Evolutionary conservation across 768 basidiomycete species (phyloP), one percentile per base, ranked within the genome.

Genomic region (Flagelloscypha sp.): DNA sequence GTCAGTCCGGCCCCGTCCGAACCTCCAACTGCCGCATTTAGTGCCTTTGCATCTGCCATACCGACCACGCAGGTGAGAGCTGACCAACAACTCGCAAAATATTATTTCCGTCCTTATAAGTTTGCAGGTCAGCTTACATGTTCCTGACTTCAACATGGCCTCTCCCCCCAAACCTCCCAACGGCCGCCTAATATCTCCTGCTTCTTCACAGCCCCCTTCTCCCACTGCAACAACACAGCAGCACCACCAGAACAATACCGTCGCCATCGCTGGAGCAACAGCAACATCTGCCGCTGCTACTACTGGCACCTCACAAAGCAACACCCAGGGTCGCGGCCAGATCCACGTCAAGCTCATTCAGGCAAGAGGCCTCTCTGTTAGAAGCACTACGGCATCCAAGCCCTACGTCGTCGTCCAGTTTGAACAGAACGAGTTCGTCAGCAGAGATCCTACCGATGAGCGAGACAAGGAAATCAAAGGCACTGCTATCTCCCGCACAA

Each of bases 391-490:
- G 43, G 77, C 84, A 3, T n/a, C n/a, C n/a, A 69, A 78, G 1
- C 87, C 92, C 12, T 98, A 99, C 56, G 86, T 92, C 48, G 93
- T 98, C 56, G 92, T 93, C 47, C 85, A 92, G 59, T 99, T 97
- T 60, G 95, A 99, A 66, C 86, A 98, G 61, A 97, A 90, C 70
- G 95, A 99, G 61, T 99, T 97, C 54, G 81, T 99, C 56, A 81
- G 80, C 48, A 68, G 95, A 29, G 87, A 94, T 56, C 87, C 90
- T 18, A 85, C 82, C 17, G 75, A 78, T 45, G 86, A 88, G 57
- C 64, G 70, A 12, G 86, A 85, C 65, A 90, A 86, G 66, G 86
- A 89, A 59, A 84, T 87, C 58, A 88, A 82, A 56, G 89, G 87
- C 48, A 70, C 72, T 25, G 73, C 89, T 3, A 78, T 70, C 25